These are phyloP conservation scores for Cercospora beticola DNA, from an alignment of 2,329 filamentous ascomycete species.

Conservation along the genomic window DNA sequence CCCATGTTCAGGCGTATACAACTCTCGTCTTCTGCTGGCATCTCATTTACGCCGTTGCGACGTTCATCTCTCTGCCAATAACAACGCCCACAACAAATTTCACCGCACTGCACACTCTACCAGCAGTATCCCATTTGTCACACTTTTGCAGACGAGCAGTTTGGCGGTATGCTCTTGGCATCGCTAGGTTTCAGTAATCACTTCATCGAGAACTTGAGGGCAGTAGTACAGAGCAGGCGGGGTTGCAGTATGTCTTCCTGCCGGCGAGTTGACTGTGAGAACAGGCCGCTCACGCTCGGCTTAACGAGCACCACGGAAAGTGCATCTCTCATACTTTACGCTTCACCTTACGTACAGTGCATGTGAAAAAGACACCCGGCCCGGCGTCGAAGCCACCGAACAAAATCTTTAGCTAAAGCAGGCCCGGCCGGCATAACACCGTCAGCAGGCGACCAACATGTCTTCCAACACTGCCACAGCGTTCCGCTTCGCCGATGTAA, in stretches of 20 bases:
- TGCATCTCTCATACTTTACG: neutral
- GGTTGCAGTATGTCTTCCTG: neutral
- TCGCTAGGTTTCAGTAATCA: neutral
- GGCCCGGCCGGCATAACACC: neutral
- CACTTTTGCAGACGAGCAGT: neutral
- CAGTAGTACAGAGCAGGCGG: neutral
- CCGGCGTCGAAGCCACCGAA: neutral
- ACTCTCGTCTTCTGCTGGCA: neutral
- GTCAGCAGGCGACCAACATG: neutral
- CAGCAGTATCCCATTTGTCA: neutral
- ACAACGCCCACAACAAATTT: neutral
- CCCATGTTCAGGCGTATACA: neutral
- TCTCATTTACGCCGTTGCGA: neutral
- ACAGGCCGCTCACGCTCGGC: neutral
- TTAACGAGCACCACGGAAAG: neutral
- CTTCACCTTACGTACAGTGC: neutral
- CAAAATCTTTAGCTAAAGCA: neutral
- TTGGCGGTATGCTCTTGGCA: neutral
- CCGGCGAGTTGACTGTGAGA: neutral
- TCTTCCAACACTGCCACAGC: neutral
- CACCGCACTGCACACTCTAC: neutral
- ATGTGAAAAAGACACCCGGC: neutral
- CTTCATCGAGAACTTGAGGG: neutral
- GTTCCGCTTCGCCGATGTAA: constrained; percentile 7
- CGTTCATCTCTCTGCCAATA: neutral